Evolutionary conservation across 176 grass and related monocot genomes (phyloP), one percentile per base, ranked within the genome.

Genomic region (Saccharum spontaneum): DNA sequence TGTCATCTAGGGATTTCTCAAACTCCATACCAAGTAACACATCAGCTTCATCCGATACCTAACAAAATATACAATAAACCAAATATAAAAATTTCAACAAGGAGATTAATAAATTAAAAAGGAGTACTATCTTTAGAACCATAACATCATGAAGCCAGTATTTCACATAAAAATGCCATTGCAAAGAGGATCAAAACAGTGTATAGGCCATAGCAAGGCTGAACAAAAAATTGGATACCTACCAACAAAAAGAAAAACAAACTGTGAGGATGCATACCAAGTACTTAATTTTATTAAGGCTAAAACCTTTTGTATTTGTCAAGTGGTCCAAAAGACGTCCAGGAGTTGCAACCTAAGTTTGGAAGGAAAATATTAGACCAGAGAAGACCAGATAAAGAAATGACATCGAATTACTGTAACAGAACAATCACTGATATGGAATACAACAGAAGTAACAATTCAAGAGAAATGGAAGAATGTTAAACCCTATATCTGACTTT

Each of bases 31-130:
- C 88, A 24, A 97, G 88, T 83, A 97, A 75, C 46, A 89, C 89
- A 82, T 97, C 92, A 38, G 95, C 92, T 88, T 94, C 92, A 80
- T 94, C 92, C 76, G 94, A 66, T 70, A 97, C 94, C 94, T 94
- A 83, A 8, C 77, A 36, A 90, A 28, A 8, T 23, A 75, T 31
- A 86, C 23, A 34, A 75, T 34, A 69, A 22, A 79, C 18, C 62
- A 81, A 4, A 81, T 8, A 6, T 84, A 20, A 69, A 70, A 77
- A 78, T 8, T 15, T 48, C 13, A 15, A 15, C 55, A 50, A 55
- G 16, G 50, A 54, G 20, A 20, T 1, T 12, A 52, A 49, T 10
- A 0, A 71, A 60, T 66, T 10, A 73, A 81, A 60, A 28, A 36
- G 31, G 26, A 33, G 31, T 33, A 33, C 3, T 33, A 33, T 33